A percentile compares a stretch with the other conserved stretches of the same genome.
Conservation (phyloP, 2,329 filamentous ascomycete genomes). For the Colletotrichum lentis region DNA sequence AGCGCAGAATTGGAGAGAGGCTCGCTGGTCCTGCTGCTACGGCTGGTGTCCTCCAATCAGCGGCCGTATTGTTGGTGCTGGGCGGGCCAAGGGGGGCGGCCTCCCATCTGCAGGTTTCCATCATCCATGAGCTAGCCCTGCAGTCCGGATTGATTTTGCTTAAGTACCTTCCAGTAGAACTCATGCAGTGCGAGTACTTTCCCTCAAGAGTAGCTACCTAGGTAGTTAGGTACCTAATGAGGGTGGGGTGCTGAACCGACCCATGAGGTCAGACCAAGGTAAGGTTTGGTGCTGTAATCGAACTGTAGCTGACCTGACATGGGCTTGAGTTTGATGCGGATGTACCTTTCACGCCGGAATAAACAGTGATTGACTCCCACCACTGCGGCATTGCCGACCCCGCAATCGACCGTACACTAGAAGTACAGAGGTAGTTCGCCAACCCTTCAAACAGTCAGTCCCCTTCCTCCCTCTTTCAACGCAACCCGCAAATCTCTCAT, state of each 20-base stretch:
- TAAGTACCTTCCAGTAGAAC: slow-evolving; percentile 1
- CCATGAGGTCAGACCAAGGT: background rate
- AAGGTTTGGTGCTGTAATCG: slow-evolving; percentile 10
- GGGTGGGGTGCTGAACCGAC: background rate
- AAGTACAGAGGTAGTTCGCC: slow-evolving; percentile 29
- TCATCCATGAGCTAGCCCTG: slow-evolving; percentile 8
- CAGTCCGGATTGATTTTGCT: background rate
- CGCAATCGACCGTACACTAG: slow-evolving; percentile 31
- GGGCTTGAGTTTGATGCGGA: background rate
- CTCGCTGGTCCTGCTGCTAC: background rate
- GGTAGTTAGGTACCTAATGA: background rate
- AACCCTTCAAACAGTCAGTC: background rate
- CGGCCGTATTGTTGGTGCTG: slow-evolving; percentile 12
- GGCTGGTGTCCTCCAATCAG: slow-evolving; percentile 24
- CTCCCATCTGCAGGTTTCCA: slow-evolving; percentile 31
- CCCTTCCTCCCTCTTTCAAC: slow-evolving; percentile 18
- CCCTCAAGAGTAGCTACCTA: background rate
- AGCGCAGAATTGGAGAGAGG: slow-evolving; percentile 9
- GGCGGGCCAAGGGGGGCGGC: slow-evolving; percentile 12
- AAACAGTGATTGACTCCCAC: background rate
- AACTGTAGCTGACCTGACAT: slow-evolving; percentile 1
- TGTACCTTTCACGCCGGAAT: slow-evolving; percentile 15
- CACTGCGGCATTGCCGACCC: slow-evolving; percentile 33
- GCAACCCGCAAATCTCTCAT: slow-evolving; percentile 28
- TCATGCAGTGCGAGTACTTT: background rate